Base-by-base conservation (phyloP, 345 rosid genomes). In the Brassica carinata region DNA sequence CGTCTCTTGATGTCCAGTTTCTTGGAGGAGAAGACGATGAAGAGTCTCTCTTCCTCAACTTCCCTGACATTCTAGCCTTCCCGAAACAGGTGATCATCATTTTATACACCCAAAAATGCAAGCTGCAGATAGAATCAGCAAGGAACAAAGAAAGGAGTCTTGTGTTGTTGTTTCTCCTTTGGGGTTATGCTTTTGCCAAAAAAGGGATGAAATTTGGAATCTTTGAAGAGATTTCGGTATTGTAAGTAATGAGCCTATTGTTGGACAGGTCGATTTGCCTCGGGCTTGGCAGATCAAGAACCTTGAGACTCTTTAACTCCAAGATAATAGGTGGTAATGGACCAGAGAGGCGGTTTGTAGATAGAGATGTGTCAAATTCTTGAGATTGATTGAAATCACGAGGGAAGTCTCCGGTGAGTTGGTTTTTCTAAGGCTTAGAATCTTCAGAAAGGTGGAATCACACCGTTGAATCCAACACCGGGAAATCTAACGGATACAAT, bases 401-500 rank as follows among this genome's bases (percentile, higher is more conserved):
- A 67, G 99, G 97, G 57, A 93, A 88, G 0, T 73, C 45, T 76
- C 98, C 97, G 71, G 76, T 85, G 71, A 92, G 81, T 18, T 79
- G 77, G 85, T 93, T 96, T 91, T 90, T 78, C 98, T 86, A 71
- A 96, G 97, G 73, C 98, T 92, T 82, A 90, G 82, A 77, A 88
- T 68, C 89, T 88, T 90, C 77, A 93, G 86, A 34, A 87, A 88
- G 94, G 84, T 1, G 95, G 92, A 82, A 96, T 85, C 3, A 83
- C 87, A 19, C 97, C 96, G 33, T 81, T 78, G 66, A 93, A 90
- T 51, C 97, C 97, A 72, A 92, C 82, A 1, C 91, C 98, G n/a
- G 99, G 99, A 72, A 96, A 84, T 80, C 99, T 84, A 71, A 96
- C 81, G 18, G 97, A 74, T 19, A 86, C 76, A 8, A 96, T 77